Evolutionary conservation across 2,329 filamentous ascomycete genomes (phyloP).

Genomic region (Trichoderma cornu-damae): DNA sequence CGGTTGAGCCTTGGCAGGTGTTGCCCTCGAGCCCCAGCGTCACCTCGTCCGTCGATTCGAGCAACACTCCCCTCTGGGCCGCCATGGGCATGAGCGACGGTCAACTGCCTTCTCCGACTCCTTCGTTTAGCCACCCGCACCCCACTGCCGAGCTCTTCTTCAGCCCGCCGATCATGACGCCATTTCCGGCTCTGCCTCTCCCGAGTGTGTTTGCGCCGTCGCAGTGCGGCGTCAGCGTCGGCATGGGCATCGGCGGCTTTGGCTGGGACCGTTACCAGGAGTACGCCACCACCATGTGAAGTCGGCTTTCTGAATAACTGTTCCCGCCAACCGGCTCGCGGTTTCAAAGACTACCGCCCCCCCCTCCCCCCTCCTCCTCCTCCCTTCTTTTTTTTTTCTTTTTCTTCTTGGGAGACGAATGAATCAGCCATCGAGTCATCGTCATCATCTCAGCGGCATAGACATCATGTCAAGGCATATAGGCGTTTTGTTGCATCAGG

Average conservation of each 20-base stretch:
- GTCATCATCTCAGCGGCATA: slow-evolving; percentile 36
- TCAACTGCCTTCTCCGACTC: slow-evolving; percentile 71
- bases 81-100: slow-evolving; percentile 70
- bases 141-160: slow-evolving; percentile 72
- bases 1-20: slow-evolving; percentile 84
- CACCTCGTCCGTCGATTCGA: slow-evolving; percentile 64
- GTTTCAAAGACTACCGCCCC: slow-evolving; percentile 6
- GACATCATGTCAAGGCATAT: slow-evolving; percentile 34
- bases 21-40: slow-evolving; percentile 83
- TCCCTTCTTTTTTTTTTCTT: too few species aligned
- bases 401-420: not conserved
- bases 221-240: slow-evolving; percentile 72
- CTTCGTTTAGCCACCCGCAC: slow-evolving; percentile 69
- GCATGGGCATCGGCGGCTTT: slow-evolving; percentile 48
- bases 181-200: slow-evolving; percentile 71
- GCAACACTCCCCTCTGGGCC: slow-evolving; percentile 69
- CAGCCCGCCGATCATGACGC: slow-evolving; percentile 68
- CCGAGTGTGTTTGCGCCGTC: slow-evolving; percentile 75
- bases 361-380: too few species aligned
- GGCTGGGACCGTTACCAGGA: slow-evolving; percentile 84
- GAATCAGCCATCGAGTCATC: slow-evolving; percentile 26
- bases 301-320: slow-evolving; percentile 45
- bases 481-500: slow-evolving; percentile 43
- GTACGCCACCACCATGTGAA: slow-evolving; percentile 83
- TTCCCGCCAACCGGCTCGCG: slow-evolving; percentile 22